Base-by-base conservation (phyloP, 148 eudicot species). In the Chenopodium quinoa region DNA sequence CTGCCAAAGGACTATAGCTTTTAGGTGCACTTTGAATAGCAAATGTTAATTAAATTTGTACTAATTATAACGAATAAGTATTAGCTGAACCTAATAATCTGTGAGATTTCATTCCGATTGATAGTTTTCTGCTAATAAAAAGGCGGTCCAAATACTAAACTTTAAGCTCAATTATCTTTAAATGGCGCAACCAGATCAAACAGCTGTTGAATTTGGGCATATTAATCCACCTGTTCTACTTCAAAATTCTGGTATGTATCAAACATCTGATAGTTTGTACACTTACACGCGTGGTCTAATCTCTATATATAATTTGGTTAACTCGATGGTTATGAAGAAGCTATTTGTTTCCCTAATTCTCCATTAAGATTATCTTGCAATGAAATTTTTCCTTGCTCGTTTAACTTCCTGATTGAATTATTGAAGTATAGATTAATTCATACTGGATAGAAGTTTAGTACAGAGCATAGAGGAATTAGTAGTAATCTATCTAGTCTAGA, bases 41-140 rank as follows among this genome's bases (percentile, higher is more conserved):
- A 19, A 1, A 62, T 19, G 65, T 17, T 62, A 58, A 58, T 14
- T 4, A 62, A 62, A 62, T 23, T 62, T 62, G 9, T 62, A 62
- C 2, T 62, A 7, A 17, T 62, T 50, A 12, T 48, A 48, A 48
- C 52, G 8, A 17, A 22, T 62, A 62, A 20, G 66, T 8, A 62
- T 62, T 62, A 62, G 66, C 27, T 62, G 66, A 62, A 62, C 66
- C 66, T 62, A 62, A 62, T 62, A 62, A 62, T 62, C 66, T 62
- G 22, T n/a, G 66, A 11, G 16, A 40, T 58, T 17, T 22, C 9
- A 62, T 62, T 20, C 25, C 9, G 12, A 19, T 7, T 19, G 5
- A 62, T 20, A 23, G 1, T 62, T 62, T n/a, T 22, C 12, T 23
- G 7, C 8, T 62, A 20, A 40, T 40, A 40, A 40, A 50, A 50